These are phyloP conservation scores for Jackrogersella minutella DNA, from an alignment of 495 filamentous ascomycete genomes.

Conservation along the genomic window DNA sequence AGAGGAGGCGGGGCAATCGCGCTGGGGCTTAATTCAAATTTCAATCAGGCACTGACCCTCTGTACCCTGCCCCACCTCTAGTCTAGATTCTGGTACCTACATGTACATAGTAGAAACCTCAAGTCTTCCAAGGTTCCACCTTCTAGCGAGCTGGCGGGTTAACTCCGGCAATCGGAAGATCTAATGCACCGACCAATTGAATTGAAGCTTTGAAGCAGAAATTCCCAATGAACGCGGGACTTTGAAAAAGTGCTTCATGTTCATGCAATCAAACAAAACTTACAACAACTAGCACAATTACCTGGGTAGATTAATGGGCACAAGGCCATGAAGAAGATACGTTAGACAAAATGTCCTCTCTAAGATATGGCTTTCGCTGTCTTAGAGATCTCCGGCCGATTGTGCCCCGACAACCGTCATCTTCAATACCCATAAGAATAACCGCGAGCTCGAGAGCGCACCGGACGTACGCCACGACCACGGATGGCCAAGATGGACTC, in stretches of 20 bases:
- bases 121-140: no score
- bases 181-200: constrained; percentile 24
- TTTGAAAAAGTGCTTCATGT: constrained; percentile 32
- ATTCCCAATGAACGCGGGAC: constrained; percentile 6
- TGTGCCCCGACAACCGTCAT: constrained; percentile 30
- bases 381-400: constrained; percentile 37
- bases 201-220: neutral
- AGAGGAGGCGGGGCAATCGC: constrained; percentile 42
- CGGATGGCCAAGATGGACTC: constrained; percentile 6
- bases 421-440: constrained; percentile 14
- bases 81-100: no score
- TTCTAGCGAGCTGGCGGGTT: no score
- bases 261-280: no score
- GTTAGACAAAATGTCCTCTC: constrained; percentile 44
- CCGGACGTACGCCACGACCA: constrained; percentile 34
- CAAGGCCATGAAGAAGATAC: constrained; percentile 42
- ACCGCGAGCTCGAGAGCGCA: constrained; percentile 10
- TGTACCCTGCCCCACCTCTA: constrained; percentile 27
- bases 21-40: constrained; percentile 35
- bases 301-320: neutral
- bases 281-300: no score
- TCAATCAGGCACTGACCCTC: constrained; percentile 29
- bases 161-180: constrained; percentile 29
- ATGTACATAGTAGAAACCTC: no score
- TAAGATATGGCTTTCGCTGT: constrained; percentile 42